Evolutionary conservation across 768 basidiomycete genomes (phyloP).

Genomic region (Grammothele lineata): DNA sequence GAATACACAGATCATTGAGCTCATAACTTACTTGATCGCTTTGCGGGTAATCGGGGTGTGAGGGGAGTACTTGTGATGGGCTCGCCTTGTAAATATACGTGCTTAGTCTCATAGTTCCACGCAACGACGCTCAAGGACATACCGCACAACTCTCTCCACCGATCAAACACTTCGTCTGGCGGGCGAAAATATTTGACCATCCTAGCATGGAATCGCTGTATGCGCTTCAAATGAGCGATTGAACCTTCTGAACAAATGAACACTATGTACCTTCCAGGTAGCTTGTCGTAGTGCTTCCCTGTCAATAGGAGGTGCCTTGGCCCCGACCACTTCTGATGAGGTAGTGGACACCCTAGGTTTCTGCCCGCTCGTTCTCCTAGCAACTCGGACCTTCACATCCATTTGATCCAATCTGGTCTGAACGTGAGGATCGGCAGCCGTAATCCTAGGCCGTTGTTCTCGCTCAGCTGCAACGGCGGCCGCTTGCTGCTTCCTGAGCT

Average conservation of each 20-base stretch:
- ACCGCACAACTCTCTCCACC: constrained; percentile 4
- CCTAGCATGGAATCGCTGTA: background rate
- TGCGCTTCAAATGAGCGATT: too few relatives aligned
- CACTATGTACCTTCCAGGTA: constrained; percentile 9
- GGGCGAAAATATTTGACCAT: constrained; percentile 8
- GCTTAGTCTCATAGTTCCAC: too few relatives aligned
- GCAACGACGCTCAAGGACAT: too few relatives aligned
- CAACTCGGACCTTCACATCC: constrained; percentile 11
- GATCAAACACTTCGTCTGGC: constrained; percentile 6
- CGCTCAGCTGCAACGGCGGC: background rate
- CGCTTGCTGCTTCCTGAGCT: constrained; percentile 36
- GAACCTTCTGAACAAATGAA: too few relatives aligned
- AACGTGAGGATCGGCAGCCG: background rate
- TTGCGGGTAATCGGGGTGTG: too few relatives aligned
- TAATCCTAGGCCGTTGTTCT: background rate
- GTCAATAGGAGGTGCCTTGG: background rate
- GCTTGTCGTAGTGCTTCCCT: constrained; percentile 6
- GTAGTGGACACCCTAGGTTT: background rate
- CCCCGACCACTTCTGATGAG: background rate
- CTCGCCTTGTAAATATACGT: too few relatives aligned
- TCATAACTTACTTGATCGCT: too few relatives aligned
- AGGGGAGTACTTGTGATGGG: too few relatives aligned
- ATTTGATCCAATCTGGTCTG: constrained; percentile 6
- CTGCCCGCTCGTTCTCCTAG: constrained; percentile 1
- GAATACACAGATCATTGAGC: too few relatives aligned